Percentiles rank a stretch among this genome's conserved stretches.
phyloP scores from a whole-genome alignment of 1,284 basidiomycete species.

The Apiotrichum veenhuisii region DNA sequence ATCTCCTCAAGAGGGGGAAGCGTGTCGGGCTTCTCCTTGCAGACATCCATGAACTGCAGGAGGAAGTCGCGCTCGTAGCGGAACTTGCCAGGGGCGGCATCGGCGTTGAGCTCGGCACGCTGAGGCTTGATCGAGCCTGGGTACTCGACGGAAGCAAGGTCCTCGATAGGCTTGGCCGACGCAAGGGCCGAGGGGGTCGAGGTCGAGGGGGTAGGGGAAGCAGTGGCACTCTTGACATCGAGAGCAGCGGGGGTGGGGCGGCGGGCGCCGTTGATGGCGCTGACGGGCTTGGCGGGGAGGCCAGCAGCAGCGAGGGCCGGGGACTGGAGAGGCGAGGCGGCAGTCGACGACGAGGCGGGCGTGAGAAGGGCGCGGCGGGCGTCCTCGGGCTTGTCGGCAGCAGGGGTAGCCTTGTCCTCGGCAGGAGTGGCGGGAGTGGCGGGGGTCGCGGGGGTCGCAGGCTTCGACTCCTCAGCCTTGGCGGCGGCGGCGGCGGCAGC shows the following conservation, averaged over 20 bases:
- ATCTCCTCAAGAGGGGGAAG: slow-evolving; percentile 87
- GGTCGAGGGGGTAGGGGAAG: slow-evolving; percentile 37
- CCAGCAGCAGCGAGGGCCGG: slow-evolving; percentile 43
- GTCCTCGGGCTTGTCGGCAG: slow-evolving; percentile 29
- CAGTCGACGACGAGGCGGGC: slow-evolving; percentile 28
- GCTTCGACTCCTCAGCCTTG: slow-evolving; percentile 45
- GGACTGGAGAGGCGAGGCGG: slow-evolving; percentile 38
- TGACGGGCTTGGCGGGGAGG: slow-evolving; percentile 48
- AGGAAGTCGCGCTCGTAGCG: slow-evolving; percentile 98
- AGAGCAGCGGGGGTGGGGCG: slow-evolving; percentile 61
- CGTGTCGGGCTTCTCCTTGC: slow-evolving; percentile 88
- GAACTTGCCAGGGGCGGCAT: slow-evolving; percentile 81
- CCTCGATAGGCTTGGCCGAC: slow-evolving; percentile 74
- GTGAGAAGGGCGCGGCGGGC: slow-evolving; percentile 30
- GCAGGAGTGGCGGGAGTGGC: slow-evolving; percentile 16
- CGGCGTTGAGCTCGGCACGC: slow-evolving; percentile 75
- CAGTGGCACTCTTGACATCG: slow-evolving; percentile 56
- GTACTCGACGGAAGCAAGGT: slow-evolving; percentile 74
- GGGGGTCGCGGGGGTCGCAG: slow-evolving; percentile 52
- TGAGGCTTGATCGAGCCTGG: slow-evolving; percentile 82
- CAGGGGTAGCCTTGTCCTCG: slow-evolving; percentile 50
- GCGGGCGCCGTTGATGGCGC: slow-evolving; percentile 34
- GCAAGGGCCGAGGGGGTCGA: slow-evolving; percentile 60
- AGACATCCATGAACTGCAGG: slow-evolving; percentile 92
- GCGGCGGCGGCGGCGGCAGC: slow-evolving; percentile 44